These are phyloP conservation scores for Besnoitia besnoiti DNA, from an alignment of 169 alveolate species.

Conservation along the genomic window DNA sequence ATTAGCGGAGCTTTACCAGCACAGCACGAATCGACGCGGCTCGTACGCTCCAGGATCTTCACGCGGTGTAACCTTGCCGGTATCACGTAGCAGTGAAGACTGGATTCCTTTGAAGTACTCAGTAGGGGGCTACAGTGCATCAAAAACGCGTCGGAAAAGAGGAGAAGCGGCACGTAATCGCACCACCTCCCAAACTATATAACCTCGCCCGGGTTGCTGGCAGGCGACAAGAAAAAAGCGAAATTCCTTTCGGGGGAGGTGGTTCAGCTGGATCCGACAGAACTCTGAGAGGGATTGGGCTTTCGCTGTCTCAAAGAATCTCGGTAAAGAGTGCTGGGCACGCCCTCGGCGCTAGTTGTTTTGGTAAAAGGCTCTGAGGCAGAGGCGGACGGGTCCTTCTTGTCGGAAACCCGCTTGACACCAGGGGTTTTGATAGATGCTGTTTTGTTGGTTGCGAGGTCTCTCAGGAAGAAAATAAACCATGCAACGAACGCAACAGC, in stretches of 20 bases:
- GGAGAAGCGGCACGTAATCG: too few species aligned
- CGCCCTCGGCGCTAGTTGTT: neutral
- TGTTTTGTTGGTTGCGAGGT: slow-evolving; percentile 36
- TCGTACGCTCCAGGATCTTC: too few species aligned
- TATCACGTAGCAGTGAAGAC: too few species aligned
- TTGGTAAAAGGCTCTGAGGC: neutral
- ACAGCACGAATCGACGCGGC: too few species aligned
- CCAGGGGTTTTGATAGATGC: neutral
- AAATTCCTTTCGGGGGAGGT: neutral
- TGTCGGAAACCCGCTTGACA: neutral
- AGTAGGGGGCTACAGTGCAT: too few species aligned
- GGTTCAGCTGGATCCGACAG: neutral
- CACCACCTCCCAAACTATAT: too few species aligned
- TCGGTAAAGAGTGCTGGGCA: neutral
- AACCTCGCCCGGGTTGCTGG: too few species aligned
- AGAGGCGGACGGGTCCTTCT: neutral
- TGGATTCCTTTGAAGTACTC: too few species aligned
- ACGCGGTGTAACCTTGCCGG: too few species aligned
- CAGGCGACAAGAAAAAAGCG: too few species aligned
- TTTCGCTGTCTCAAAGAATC: neutral
- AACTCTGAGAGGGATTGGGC: neutral
- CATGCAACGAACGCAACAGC: slow-evolving; percentile 46
- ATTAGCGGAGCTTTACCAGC: too few species aligned
- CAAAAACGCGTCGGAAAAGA: too few species aligned
- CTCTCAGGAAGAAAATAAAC: slow-evolving; percentile 49